Conservation (phyloP, 768 basidiomycete genomes). For the Leucosporidium yakuticum region DNA sequence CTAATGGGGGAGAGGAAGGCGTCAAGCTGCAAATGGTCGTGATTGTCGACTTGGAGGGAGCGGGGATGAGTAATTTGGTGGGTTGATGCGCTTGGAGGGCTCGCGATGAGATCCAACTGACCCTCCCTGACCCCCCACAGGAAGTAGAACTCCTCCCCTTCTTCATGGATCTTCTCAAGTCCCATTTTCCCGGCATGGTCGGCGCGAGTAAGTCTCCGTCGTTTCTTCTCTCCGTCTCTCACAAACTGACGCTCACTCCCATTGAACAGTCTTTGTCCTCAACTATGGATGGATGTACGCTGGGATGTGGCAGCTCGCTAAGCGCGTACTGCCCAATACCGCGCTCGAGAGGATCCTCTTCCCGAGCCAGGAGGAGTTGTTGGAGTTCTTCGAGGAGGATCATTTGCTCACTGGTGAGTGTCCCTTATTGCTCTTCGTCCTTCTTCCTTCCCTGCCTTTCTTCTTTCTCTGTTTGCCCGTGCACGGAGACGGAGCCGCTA, state of each 20-base stretch:
- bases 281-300: constrained; percentile 39
- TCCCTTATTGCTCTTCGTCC: too few relatives aligned
- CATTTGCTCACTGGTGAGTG: constrained; percentile 30
- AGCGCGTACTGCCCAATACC: constrained; percentile 36
- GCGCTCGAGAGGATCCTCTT: constrained; percentile 39
- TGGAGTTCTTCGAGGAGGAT: constrained; percentile 36
- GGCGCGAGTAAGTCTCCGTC: constrained; percentile 19
- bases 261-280: constrained; percentile 25
- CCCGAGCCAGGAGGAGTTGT: constrained; percentile 31
- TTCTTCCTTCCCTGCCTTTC: too few relatives aligned
- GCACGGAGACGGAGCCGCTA: too few relatives aligned
- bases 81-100: neutral
- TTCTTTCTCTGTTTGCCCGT: rapidly evolving
- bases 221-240: neutral
- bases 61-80: constrained; percentile 34
- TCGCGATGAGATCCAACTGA: neutral
- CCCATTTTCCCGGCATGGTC: constrained; percentile 37
- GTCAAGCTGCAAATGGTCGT: constrained; percentile 35
- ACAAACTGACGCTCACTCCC: too few relatives aligned
- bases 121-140: neutral
- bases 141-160: constrained; percentile 39
- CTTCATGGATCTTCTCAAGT: constrained; percentile 37
- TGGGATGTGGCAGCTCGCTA: constrained; percentile 38
- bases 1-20: neutral
- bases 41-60: constrained; percentile 35